These are phyloP conservation scores for Nakazawaea peltata DNA, from an alignment of 805 yeast genomes.

Conservation along the genomic window DNA sequence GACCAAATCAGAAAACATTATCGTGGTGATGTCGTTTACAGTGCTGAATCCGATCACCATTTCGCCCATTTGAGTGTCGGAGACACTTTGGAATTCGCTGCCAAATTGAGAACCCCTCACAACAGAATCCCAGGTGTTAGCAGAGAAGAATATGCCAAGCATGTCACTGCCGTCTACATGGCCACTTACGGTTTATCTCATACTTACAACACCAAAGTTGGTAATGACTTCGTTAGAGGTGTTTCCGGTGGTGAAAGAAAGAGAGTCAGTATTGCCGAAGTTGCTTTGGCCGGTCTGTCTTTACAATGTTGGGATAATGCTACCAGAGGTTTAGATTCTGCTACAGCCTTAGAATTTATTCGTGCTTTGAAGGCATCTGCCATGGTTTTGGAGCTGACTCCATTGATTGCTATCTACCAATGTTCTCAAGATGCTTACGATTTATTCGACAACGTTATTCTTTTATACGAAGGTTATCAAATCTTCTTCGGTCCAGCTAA, in stretches of 20 bases:
- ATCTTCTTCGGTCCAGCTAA: constrained; percentile 30
- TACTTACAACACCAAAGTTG: constrained; percentile 43
- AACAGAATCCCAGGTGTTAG: constrained; percentile 53
- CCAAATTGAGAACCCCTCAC: constrained; percentile 52
- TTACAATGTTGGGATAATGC: constrained; percentile 61
- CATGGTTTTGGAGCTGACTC: constrained; percentile 37
- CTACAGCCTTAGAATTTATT: constrained; percentile 60
- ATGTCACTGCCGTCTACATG: constrained; percentile 44
- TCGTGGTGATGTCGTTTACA: constrained; percentile 64
- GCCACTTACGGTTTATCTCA: constrained; percentile 35
- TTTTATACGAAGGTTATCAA: constrained; percentile 36
- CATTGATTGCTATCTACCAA: constrained; percentile 42
- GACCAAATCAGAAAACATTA: constrained; percentile 41
- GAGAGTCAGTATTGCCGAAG: constrained; percentile 59
- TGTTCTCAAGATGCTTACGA: constrained; percentile 38
- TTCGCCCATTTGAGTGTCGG: constrained; percentile 64
- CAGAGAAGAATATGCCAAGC: constrained; percentile 47
- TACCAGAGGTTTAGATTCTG: constrained; percentile 66
- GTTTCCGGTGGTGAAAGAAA: constrained; percentile 65
- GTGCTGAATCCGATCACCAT: constrained; percentile 62
- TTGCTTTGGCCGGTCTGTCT: constrained; percentile 35
- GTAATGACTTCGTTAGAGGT: constrained; percentile 57
- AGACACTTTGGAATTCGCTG: constrained; percentile 56
- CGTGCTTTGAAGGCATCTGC: constrained; percentile 51
- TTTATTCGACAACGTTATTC: constrained; percentile 31